phyloP scores from a whole-genome alignment of 805 yeast genomes.

The Starmerella vaccinii region DNA sequence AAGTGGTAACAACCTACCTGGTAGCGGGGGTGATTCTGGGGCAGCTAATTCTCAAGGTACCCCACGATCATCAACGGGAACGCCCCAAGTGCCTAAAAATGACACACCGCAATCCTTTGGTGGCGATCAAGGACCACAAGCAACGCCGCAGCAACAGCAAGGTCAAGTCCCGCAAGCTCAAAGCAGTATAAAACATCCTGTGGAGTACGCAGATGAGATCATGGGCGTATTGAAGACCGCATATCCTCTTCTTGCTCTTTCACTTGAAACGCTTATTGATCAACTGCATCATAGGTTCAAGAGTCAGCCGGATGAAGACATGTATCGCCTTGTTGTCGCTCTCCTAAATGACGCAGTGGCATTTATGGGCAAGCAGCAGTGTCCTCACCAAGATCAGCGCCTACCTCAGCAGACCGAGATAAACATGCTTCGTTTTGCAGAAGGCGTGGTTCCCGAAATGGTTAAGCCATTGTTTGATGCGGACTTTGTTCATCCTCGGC shows the following conservation, averaged over 20 bases:
- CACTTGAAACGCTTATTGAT: conserved; percentile 89
- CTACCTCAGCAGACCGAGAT: conserved; percentile 87
- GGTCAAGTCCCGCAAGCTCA: neutral
- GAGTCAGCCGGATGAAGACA: conserved; percentile 89
- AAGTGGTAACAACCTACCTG: neutral
- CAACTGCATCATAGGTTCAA: conserved; percentile 91
- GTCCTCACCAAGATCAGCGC: conserved; percentile 78
- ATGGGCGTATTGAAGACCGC: conserved; percentile 95
- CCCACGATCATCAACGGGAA: neutral
- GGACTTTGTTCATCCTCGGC: conserved; percentile 79
- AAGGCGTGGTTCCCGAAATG: conserved; percentile 80
- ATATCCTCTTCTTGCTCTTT: conserved; percentile 82
- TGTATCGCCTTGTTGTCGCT: conserved; percentile 87
- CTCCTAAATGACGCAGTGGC: conserved; percentile 87
- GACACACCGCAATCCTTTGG: neutral
- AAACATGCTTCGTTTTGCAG: conserved; percentile 80
- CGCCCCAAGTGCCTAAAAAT: neutral
- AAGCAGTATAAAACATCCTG: conserved; percentile 51
- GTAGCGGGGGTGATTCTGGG: neutral
- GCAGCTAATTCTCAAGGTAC: neutral
- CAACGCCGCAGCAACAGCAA: neutral
- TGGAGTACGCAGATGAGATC: conserved; percentile 87
- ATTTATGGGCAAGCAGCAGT: conserved; percentile 72
- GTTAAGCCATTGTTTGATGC: conserved; percentile 81
- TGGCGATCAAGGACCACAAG: neutral